These are phyloP conservation scores for Trichoderma orchidacearum DNA, from an alignment of 495 filamentous ascomycete genomes.

Conservation along the genomic window DNA sequence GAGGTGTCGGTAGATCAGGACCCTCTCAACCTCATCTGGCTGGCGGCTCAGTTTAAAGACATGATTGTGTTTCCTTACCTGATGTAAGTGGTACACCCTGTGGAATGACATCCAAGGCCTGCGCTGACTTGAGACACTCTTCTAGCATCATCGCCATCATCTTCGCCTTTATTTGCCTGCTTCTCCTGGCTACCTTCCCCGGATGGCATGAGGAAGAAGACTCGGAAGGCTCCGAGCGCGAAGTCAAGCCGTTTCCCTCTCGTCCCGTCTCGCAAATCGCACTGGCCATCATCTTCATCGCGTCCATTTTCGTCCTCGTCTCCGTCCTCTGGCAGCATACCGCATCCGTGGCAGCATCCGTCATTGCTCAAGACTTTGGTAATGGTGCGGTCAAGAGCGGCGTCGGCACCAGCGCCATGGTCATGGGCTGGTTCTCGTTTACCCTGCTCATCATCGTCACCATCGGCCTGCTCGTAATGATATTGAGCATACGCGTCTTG, in stretches of 20 bases:
- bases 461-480: constrained; percentile 91
- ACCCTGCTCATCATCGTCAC: constrained; percentile 83
- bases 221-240: constrained; percentile 47
- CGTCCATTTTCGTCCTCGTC: constrained; percentile 66
- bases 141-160: constrained; percentile 66
- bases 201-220: constrained; percentile 69
- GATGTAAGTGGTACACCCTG: constrained; percentile 31
- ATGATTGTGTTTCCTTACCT: constrained; percentile 72
- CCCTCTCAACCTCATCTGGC: constrained; percentile 69
- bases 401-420: constrained; percentile 85
- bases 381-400: constrained; percentile 84
- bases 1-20: constrained; percentile 58
- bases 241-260: constrained; percentile 69
- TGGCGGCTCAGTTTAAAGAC: constrained; percentile 66
- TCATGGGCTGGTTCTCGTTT: constrained; percentile 95
- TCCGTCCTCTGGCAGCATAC: constrained; percentile 75
- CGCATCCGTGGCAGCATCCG: constrained; percentile 82
- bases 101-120: neutral
- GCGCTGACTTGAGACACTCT: neutral
- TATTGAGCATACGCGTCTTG: constrained; percentile 70
- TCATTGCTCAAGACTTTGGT: constrained; percentile 87
- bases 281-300: constrained; percentile 65
- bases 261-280: constrained; percentile 62
- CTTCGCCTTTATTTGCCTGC: constrained; percentile 62
- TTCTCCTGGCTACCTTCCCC: constrained; percentile 68